Evolutionary conservation across 2,329 filamentous ascomycete genomes (phyloP).

Genomic region (Zarea fungicola): DNA sequence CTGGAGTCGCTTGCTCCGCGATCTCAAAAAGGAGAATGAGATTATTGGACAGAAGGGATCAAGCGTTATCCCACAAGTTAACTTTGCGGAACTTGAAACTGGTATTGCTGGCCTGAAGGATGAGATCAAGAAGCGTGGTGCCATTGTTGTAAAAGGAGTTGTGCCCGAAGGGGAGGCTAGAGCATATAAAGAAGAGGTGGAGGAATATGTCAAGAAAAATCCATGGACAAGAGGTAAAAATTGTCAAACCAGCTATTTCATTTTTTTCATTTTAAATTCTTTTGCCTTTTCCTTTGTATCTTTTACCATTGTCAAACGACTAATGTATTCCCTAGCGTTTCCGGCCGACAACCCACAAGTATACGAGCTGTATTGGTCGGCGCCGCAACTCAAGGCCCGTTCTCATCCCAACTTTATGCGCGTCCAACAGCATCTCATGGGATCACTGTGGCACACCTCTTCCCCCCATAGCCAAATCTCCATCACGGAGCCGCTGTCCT

Average conservation of each 20-base stretch:
- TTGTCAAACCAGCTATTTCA: background rate
- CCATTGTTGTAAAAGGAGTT: constrained; percentile 60
- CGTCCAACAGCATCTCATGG: constrained; percentile 58
- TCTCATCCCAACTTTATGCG: constrained; percentile 58
- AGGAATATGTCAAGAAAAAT: constrained; percentile 62
- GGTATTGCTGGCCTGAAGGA: constrained; percentile 31
- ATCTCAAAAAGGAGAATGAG: constrained; percentile 43
- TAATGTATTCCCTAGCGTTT: constrained; percentile 44
- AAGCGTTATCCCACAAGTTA: constrained; percentile 46
- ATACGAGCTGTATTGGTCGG: constrained; percentile 72
- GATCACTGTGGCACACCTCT: constrained; percentile 53
- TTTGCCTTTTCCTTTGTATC: background rate
- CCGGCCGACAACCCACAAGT: constrained; percentile 63
- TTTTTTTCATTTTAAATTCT: too few species aligned
- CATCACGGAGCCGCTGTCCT: constrained; percentile 52
- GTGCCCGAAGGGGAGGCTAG: constrained; percentile 58
- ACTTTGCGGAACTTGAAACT: constrained; percentile 39
- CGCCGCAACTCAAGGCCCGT: constrained; percentile 62
- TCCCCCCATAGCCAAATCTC: constrained; percentile 44
- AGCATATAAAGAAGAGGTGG: constrained; percentile 58
- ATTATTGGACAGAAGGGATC: constrained; percentile 40
- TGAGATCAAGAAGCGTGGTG: constrained; percentile 57
- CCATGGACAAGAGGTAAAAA: constrained; percentile 50
- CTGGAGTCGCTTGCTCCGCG: constrained; percentile 44
- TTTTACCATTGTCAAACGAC: background rate